These are phyloP conservation scores for Lasiosphaeria hispida DNA, from an alignment of 495 filamentous ascomycete genomes.

Conservation along the genomic window DNA sequence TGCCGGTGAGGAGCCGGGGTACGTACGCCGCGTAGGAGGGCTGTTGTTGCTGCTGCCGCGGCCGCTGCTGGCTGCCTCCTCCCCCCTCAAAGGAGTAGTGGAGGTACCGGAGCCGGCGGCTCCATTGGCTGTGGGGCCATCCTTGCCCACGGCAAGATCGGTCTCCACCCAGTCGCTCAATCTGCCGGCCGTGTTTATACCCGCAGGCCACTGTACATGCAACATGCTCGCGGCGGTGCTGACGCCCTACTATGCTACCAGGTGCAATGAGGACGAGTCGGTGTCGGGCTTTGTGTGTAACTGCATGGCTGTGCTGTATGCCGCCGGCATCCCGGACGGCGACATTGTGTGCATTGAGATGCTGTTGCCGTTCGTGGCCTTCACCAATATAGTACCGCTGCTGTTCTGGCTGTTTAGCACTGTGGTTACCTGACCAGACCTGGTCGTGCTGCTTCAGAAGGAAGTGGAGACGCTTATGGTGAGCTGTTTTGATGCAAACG, in stretches of 20 bases:
- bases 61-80: too few species aligned
- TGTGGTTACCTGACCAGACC: constrained; percentile 5
- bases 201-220: too few species aligned
- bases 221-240: too few species aligned
- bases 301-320: constrained; percentile 12
- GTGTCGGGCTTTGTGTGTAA: constrained; percentile 8
- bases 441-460: not conserved
- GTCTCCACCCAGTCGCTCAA: too few species aligned
- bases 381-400: constrained; percentile 17
- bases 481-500: not conserved
- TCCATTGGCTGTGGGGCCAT: too few species aligned
- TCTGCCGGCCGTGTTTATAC: too few species aligned
- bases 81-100: too few species aligned
- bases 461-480: not conserved
- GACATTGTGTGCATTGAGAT: constrained; percentile 13
- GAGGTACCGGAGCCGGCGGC: too few species aligned
- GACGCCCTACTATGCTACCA: constrained; percentile 3
- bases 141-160: too few species aligned
- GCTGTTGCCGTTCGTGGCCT: constrained; percentile 17
- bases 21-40: too few species aligned
- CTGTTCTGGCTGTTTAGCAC: constrained; percentile 16
- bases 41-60: too few species aligned
- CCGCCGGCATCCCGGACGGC: not conserved
- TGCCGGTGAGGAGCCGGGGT: too few species aligned
- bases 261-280: not conserved